These are phyloP conservation scores for Piper betle DNA, from an alignment of 164 flowering plant genomes.

Conservation along the genomic window DNA sequence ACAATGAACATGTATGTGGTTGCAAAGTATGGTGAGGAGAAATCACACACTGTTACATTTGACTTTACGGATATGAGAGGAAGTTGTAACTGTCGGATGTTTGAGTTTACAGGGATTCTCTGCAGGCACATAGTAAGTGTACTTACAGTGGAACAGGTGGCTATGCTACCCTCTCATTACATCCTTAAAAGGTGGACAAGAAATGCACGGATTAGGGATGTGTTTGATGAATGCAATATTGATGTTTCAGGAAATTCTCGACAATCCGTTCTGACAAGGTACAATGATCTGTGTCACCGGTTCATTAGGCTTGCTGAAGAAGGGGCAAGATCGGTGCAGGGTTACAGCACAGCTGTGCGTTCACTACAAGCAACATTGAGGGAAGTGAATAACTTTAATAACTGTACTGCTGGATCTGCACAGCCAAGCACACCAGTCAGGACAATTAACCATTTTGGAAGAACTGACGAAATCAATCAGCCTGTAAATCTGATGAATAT, in stretches of 20 bases:
- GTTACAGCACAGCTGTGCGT: slow-evolving; percentile 3
- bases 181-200: slow-evolving; percentile 7
- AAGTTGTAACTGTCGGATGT: slow-evolving; percentile 8
- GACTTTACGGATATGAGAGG: slow-evolving; percentile 6
- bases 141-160: slow-evolving; percentile 4
- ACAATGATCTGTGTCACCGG: slow-evolving; percentile 8
- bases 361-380: slow-evolving; percentile 1
- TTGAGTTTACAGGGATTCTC: slow-evolving; percentile 8
- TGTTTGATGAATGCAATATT: background rate
- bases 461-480: slow-evolving; percentile 1
- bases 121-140: slow-evolving; percentile 9
- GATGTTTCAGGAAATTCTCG: slow-evolving; percentile 2
- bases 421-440: background rate
- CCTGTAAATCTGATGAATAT: background rate
- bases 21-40: slow-evolving; percentile 25
- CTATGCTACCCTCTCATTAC: slow-evolving; percentile 8
- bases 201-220: slow-evolving; percentile 3
- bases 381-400: slow-evolving; percentile 1
- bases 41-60: slow-evolving; percentile 3
- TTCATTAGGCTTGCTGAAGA: slow-evolving; percentile 5
- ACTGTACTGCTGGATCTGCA: background rate
- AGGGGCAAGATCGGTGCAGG: slow-evolving; percentile 4
- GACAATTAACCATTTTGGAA: background rate
- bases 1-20: slow-evolving; percentile 17
- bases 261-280: slow-evolving; percentile 1